phyloP scores from a whole-genome alignment of 495 filamentous ascomycete species.

The Neurospora sp. region DNA sequence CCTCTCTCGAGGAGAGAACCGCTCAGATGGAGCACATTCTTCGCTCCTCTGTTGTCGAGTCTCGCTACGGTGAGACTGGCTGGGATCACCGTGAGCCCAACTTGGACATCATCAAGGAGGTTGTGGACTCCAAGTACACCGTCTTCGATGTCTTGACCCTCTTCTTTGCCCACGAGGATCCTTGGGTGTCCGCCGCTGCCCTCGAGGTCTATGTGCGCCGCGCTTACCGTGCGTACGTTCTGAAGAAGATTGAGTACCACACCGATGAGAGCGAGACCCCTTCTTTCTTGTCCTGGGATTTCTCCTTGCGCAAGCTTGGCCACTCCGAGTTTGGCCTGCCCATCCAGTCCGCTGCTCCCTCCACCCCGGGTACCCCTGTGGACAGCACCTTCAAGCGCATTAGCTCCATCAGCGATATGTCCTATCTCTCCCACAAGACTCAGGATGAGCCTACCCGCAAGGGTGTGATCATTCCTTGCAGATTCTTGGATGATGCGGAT shows the following conservation, averaged over 20 bases:
- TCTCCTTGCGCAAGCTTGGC: slow-evolving; percentile 82
- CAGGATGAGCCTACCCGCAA: slow-evolving; percentile 71
- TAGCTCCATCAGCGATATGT: slow-evolving; percentile 93
- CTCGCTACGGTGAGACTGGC: slow-evolving; percentile 90
- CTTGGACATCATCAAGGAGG: slow-evolving; percentile 81
- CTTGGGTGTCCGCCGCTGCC: slow-evolving; percentile 89
- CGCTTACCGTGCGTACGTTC: slow-evolving; percentile 87
- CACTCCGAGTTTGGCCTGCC: slow-evolving; percentile 79
- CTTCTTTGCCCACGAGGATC: slow-evolving; percentile 90
- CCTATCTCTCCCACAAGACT: slow-evolving; percentile 60
- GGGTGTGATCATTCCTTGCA: slow-evolving; percentile 88
- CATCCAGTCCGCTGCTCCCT: slow-evolving; percentile 61
- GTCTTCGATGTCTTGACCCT: slow-evolving; percentile 91
- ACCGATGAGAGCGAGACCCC: slow-evolving; percentile 64
- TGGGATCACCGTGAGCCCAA: slow-evolving; percentile 94
- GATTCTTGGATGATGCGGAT: slow-evolving; percentile 87
- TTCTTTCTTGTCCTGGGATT: slow-evolving; percentile 87
- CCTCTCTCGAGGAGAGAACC: slow-evolving; percentile 87
- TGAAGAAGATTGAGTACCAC: slow-evolving; percentile 83
- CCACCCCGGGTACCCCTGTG: slow-evolving; percentile 76
- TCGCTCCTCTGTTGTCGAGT: slow-evolving; percentile 92
- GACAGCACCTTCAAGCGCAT: slow-evolving; percentile 64
- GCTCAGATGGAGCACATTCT: slow-evolving; percentile 98
- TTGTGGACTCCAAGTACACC: slow-evolving; percentile 96
- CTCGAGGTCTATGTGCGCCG: slow-evolving; percentile 94